Percentiles rank a stretch among this genome's conserved stretches.
phyloP scores from a whole-genome alignment of 1,139 yeast genomes.

The Diutina scorzettiae region DNA sequence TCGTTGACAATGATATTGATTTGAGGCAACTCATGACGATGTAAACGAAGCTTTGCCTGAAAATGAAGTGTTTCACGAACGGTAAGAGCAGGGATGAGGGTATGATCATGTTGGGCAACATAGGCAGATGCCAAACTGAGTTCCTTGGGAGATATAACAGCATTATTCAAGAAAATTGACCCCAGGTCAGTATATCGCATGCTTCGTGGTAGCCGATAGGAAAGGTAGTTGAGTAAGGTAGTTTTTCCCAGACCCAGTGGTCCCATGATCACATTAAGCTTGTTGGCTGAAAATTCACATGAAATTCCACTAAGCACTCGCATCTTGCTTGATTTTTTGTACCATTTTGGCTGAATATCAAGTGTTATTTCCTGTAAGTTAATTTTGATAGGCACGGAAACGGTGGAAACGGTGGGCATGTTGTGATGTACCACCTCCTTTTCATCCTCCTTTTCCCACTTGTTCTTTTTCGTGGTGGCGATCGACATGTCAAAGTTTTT shows the following conservation, averaged over 20 bases:
- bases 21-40: neutral
- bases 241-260: conserved; percentile 1
- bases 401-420: neutral
- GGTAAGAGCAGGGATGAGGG: neutral
- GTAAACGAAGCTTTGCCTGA: neutral
- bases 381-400: neutral
- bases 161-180: neutral
- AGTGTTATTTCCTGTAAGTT: neutral
- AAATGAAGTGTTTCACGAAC: neutral
- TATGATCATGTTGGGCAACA: neutral
- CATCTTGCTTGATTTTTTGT: neutral
- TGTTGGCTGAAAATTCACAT: neutral
- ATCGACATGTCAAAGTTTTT: neutral
- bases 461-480: neutral
- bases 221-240: neutral
- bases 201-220: neutral
- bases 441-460: neutral
- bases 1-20: neutral
- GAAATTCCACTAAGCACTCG: neutral
- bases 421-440: neutral
- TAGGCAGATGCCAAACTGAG: neutral
- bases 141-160: neutral
- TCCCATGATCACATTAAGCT: neutral
- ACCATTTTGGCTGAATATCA: neutral
- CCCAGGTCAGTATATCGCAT: neutral